Evolutionary conservation across 495 filamentous ascomycete species (phyloP).

Genomic region (Letharia lupina): DNA sequence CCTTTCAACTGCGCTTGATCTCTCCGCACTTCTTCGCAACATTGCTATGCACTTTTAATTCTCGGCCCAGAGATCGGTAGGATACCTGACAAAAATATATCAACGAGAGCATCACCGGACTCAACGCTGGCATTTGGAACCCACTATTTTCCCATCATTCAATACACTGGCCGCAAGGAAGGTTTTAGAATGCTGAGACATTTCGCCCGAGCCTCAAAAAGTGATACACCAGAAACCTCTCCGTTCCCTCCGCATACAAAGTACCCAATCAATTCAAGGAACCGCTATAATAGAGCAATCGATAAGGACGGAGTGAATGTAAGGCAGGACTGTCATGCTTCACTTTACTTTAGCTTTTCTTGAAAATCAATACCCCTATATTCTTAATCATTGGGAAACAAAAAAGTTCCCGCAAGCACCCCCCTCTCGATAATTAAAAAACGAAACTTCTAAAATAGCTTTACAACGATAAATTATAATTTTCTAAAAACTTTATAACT

Average conservation of each 20-base stretch:
- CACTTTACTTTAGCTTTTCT: no score
- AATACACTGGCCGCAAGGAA: slow-evolving; percentile 70
- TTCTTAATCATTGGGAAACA: no score
- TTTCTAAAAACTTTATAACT: no score
- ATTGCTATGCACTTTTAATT: slow-evolving; percentile 73
- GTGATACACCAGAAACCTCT: neutral
- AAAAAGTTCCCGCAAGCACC: no score
- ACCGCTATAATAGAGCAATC: neutral
- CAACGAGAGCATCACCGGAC: neutral
- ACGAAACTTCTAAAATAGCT: no score
- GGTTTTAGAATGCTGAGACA: slow-evolving; percentile 47
- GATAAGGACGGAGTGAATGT: no score
- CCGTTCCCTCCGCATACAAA: neutral
- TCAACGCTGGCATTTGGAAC: slow-evolving; percentile 19
- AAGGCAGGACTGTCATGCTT: no score
- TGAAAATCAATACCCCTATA: no score
- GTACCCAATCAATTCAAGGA: neutral
- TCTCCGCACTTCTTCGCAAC: slow-evolving; percentile 66
- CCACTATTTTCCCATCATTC: slow-evolving; percentile 65
- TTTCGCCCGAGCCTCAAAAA: neutral
- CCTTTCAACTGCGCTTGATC: slow-evolving; percentile 3
- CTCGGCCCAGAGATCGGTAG: slow-evolving; percentile 72
- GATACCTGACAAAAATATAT: slow-evolving; percentile 52
- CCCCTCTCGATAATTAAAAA: no score
- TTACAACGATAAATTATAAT: no score